Evolutionary conservation across 1,284 basidiomycete species (phyloP).

Genomic region (Leccinum olivaceoglutinosum): DNA sequence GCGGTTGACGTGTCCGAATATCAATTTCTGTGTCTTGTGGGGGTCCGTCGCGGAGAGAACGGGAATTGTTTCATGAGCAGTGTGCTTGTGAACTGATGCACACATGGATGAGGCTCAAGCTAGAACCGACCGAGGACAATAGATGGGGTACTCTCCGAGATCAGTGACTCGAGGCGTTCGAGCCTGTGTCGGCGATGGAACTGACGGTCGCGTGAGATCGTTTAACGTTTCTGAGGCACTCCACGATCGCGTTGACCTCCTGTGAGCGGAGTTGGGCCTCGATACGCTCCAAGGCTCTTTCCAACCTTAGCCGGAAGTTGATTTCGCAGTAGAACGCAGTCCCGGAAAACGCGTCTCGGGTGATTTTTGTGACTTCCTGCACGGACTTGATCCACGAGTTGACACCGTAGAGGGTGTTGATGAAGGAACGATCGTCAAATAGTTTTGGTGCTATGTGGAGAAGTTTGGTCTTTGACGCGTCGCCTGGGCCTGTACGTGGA

Average conservation of each 20-base stretch:
- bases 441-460: constrained; percentile 71
- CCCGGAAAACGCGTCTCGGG: constrained; percentile 67
- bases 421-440: constrained; percentile 84
- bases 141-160: constrained; percentile 47
- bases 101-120: too few relatives aligned
- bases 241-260: constrained; percentile 92
- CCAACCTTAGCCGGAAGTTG: constrained; percentile 41
- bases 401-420: constrained; percentile 91
- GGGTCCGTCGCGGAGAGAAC: too few relatives aligned
- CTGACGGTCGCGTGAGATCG: constrained; percentile 96
- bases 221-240: constrained; percentile 92
- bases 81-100: too few relatives aligned
- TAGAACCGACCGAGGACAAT: too few relatives aligned
- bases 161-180: constrained; percentile 84
- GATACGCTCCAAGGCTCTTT: constrained; percentile 89
- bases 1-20: too few relatives aligned
- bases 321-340: constrained; percentile 93
- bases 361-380: too few relatives aligned
- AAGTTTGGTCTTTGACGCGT: constrained; percentile 64
- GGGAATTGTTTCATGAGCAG: too few relatives aligned
- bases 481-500: constrained; percentile 43
- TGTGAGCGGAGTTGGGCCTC: constrained; percentile 89
- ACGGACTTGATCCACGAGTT: constrained; percentile 89
- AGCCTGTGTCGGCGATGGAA: constrained; percentile 95
- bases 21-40: too few relatives aligned